Evolutionary conservation across 148 eudicot genomes (phyloP), one percentile per base, ranked within the genome.

Genomic region (Suaeda aralocaspica): DNA sequence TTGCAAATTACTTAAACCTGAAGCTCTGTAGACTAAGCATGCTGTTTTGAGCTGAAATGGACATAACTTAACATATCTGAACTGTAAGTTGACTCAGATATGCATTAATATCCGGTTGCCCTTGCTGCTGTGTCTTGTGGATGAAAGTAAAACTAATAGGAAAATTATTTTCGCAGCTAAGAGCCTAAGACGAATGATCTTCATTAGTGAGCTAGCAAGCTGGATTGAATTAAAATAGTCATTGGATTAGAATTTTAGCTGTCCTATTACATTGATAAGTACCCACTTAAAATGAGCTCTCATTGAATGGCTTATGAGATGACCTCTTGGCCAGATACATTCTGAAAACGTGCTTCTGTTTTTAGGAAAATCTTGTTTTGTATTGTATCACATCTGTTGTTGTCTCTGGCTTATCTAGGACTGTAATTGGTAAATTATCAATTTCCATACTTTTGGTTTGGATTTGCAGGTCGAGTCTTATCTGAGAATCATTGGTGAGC

Each of bases 381-480:
- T 44, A 33, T 25, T 4, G 68, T 28, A 15, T 62, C n/a, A 26
- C 19, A 6, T 48, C 7, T 46, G 11, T 13, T 57, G n/a, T 52
- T 9, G 1, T 9, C 45, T 49, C 39, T 66, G 50, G 29, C 24
- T 48, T 49, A 11, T 63, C 44, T 67, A 39, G 18, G 53, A 14
- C 28, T 71, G 16, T 36, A 59, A 34, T 55, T 24, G 64, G n/a
- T 39, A 50, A 42, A 56, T 77, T 24, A 52, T 59, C 42, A 57
- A 25, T 56, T 29, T 33, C 28, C 13, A 3, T 58, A 8, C 58
- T 21, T 52, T 34, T 68, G 24, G 52, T 68, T 69, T 74, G 81
- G 36, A 21, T 66, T 62, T 30, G 44, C 89, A 93, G 98, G 98
- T 93, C 73, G 98, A 87, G 72, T 93, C 98, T 26, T 91, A 93